Base-by-base conservation (phyloP, 495 filamentous ascomycete species). In the Hypoxylon crocopeplum region DNA sequence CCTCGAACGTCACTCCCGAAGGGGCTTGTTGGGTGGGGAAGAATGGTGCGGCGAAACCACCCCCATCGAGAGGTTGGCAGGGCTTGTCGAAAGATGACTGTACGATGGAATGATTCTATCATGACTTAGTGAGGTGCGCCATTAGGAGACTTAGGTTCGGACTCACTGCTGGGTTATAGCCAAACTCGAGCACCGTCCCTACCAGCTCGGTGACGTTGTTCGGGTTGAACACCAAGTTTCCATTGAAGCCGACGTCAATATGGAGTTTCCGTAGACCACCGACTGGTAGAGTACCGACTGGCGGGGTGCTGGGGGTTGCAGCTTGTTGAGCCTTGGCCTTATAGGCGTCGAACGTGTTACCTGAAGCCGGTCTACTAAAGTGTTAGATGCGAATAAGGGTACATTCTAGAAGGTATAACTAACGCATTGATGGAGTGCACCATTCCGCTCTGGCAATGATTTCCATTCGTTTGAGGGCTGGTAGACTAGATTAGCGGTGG, bases 381-480 rank as follows among this genome's bases (percentile, higher is more conserved):
- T 33, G 59, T 69, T 51, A 68, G 64, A 20, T 16, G 5, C 8
- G 34, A 17, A 5, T 19, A 3, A 13, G 12, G 3, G 12, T 10
- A 38, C 16, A 5, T 7, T 38, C 11, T 8, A 19, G 34, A 17
- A 7, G n/a, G 4, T 12, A 30, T 25, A 19, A 67, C 69, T 57
- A 25, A 75, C 64, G 73, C 69, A 24, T 77, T 75, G 60, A 77
- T 68, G 33, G 70, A 48, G 37, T 74, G 70, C 16, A 77, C 66
- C 75, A 75, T 77, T 48, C 75, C 73, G 15, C 25, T 69, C 38
- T 77, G 73, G 62, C 75, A 77, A 48, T 77, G 75, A 34, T 72
- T 66, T 21, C 75, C 75, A 24, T 58, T 71, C 21, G 62, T 64
- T 42, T 77, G 75, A 15, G 64, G 52, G 69, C 63, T 66, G 15